Percentiles rank a stretch among this genome's conserved stretches.
Evolutionary conservation across 768 basidiomycete genomes (phyloP).

Genomic region (Postia placenta): DNA sequence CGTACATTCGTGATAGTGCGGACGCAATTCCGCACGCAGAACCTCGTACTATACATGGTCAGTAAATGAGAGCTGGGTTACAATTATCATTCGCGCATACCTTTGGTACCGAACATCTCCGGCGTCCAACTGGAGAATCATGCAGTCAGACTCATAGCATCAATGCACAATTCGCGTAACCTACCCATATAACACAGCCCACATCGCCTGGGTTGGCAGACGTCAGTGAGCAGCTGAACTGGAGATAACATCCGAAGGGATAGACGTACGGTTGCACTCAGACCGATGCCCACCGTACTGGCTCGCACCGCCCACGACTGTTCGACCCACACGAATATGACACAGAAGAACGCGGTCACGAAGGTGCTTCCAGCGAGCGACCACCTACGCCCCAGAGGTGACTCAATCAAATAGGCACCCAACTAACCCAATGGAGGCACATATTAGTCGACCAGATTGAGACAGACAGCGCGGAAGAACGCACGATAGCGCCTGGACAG

Average conservation of each 20-base stretch:
- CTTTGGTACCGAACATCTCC: conserved; percentile 78
- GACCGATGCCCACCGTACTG: conserved; percentile 70
- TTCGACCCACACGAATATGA: conserved; percentile 57
- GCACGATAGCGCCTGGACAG: conserved; percentile 76
- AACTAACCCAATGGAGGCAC: conserved; percentile 38
- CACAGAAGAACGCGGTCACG: conserved; percentile 68
- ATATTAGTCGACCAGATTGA: neutral
- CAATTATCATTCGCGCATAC: conserved; percentile 26
- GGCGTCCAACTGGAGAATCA: conserved; percentile 58
- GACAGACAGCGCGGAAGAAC: conserved; percentile 19
- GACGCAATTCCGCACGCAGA: conserved; percentile 84
- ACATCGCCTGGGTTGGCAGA: conserved; percentile 53
- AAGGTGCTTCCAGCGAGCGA: conserved; percentile 75
- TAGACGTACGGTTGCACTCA: conserved; percentile 66
- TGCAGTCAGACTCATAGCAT: neutral
- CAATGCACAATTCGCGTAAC: conserved; percentile 6
- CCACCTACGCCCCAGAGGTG: conserved; percentile 58
- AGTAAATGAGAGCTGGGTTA: neutral
- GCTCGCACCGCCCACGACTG: conserved; percentile 53
- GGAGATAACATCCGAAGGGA: no score
- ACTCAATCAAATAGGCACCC: conserved; percentile 80
- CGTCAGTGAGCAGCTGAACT: no score
- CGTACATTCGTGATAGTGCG: conserved; percentile 73
- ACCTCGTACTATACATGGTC: conserved; percentile 34
- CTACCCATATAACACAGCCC: conserved; percentile 77